phyloP scores from a whole-genome alignment of 331 rosid species.

The Quercus tomentella region DNA sequence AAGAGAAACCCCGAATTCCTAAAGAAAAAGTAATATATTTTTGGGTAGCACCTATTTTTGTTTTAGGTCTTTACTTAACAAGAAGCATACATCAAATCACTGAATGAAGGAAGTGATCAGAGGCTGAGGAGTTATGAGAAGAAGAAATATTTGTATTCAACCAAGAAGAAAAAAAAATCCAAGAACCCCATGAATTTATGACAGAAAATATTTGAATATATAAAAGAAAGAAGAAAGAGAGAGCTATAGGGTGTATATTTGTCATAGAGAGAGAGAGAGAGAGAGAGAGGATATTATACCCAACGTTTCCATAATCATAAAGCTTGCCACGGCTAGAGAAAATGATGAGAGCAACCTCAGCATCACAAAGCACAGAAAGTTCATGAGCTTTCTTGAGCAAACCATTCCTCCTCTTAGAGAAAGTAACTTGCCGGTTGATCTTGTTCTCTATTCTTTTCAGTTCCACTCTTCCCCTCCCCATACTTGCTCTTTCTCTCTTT shows the following conservation, averaged over 20 bases:
- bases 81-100: background rate
- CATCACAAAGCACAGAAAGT: slow-evolving; percentile 91
- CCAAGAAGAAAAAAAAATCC: background rate
- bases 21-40: background rate
- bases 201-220: background rate
- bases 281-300: slow-evolving; percentile 32
- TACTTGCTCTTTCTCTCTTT: background rate
- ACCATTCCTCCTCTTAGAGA: slow-evolving; percentile 89
- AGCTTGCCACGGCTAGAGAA: slow-evolving; percentile 93
- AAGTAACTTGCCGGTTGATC: slow-evolving; percentile 91
- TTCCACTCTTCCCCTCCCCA: slow-evolving; percentile 95
- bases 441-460: slow-evolving; percentile 97
- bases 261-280: background rate
- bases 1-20: background rate
- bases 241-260: background rate
- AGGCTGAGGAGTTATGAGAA: too few species aligned
- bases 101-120: background rate
- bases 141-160: too few species aligned
- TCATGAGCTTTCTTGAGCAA: slow-evolving; percentile 92
- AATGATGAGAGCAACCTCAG: slow-evolving; percentile 85
- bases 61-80: background rate
- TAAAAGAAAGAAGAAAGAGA: background rate
- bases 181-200: background rate
- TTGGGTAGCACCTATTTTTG: background rate
- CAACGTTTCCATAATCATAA: slow-evolving; percentile 67